Conservation (phyloP, 495 filamentous ascomycete species). For the Tuber calosporum region DNA sequence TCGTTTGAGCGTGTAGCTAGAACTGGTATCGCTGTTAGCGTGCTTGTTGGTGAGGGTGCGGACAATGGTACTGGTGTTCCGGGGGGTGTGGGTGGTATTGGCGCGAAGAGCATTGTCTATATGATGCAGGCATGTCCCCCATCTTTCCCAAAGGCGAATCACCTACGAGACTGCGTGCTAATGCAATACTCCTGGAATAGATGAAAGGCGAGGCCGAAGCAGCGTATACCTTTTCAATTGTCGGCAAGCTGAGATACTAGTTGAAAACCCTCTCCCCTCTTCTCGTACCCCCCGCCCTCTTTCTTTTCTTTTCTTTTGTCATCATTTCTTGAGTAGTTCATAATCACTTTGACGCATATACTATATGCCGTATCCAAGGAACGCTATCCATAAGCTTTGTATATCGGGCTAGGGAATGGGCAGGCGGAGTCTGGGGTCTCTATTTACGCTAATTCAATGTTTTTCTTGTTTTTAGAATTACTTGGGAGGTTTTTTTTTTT, state of each 20-base stretch:
- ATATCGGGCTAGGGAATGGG: background rate
- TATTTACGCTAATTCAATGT: conserved; percentile 10
- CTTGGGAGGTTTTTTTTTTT: conserved; percentile 15
- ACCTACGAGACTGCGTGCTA: conserved; percentile 1
- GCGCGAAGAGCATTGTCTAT: conserved; percentile 50
- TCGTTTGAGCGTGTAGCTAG: conserved; percentile 77
- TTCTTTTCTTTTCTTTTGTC: background rate
- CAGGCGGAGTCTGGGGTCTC: conserved; percentile 21
- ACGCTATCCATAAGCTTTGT: background rate
- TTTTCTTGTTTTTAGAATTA: background rate
- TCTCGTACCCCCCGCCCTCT: background rate
- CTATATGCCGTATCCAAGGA: background rate
- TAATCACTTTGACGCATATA: background rate
- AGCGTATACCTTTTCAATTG: conserved; percentile 56
- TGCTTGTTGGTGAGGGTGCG: conserved; percentile 74
- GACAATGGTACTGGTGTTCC: conserved; percentile 60
- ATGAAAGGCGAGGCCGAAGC: conserved; percentile 59
- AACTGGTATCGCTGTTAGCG: conserved; percentile 76
- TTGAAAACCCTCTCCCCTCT: background rate
- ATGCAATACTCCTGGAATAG: conserved; percentile 24
- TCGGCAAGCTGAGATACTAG: conserved; percentile 56
- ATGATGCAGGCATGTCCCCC: conserved; percentile 40
- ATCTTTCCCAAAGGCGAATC: background rate
- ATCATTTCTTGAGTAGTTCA: background rate
- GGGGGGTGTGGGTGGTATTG: conserved; percentile 63